Evolutionary conservation across 2,329 filamentous ascomycete genomes (phyloP), one percentile per base, ranked within the genome.

Genomic region (Capronia epimyces): DNA sequence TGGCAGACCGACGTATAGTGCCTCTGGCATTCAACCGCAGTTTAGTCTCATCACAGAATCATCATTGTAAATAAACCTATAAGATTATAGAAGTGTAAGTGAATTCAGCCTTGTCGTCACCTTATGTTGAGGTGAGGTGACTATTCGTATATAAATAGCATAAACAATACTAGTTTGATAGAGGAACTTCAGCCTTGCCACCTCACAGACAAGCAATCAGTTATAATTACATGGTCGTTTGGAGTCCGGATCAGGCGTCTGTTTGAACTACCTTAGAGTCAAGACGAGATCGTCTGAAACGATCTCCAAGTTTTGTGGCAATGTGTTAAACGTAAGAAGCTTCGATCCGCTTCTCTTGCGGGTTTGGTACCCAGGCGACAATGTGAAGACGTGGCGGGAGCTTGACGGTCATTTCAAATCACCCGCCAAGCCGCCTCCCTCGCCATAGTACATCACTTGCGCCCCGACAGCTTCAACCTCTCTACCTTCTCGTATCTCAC

Each of bases 301-400:
- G 12, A 45, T 34, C 18, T 2, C 12, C 15, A 22, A 41, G 13
- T 3, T 32, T 32, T 8, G 29, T 32, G 29, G 29, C 29, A 41
- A 21, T 13, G 18, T 41, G 39, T 12, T 21, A 39, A 39, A 18
- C 21, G 36, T 15, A 16, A 32, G 34, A 37, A 37, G 34, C 18
- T 37, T 37, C 34, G 34, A 37, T 37, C 15, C 34, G 34, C 16
- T 37, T 37, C 34, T 37, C 34, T 37, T 37, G 16, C 31, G 31
- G 31, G 31, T 13, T 13, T 15, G 15, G 31, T n/a, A 34, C 31
- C 32, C 47, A 57, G 55, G 55, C 55, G 49, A 49, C 55, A 52
- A 43, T 21, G 37, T 18, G 55, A 49, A 52, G 49, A 57, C 55
- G 55, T 55, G 52, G 50, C 37, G 46, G 27, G 20, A 16, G 41